A percentile compares a stretch with the other conserved stretches of the same genome.
These are phyloP conservation scores for Pisolithus microcarpus DNA, from an alignment of 768 basidiomycete species.

Conservation along the genomic window DNA sequence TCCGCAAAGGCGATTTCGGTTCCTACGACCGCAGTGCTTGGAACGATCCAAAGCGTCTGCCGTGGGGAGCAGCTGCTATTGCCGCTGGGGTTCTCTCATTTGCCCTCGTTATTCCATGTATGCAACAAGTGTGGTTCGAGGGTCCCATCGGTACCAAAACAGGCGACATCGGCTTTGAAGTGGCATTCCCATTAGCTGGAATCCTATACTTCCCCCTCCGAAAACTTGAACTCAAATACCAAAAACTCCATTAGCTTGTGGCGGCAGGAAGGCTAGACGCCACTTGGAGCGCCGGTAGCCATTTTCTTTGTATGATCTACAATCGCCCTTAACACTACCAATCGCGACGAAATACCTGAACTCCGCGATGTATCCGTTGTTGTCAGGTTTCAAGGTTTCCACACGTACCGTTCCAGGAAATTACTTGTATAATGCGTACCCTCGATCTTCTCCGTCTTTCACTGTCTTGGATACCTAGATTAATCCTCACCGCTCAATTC, in stretches of 20 bases:
- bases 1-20: conserved; percentile 44
- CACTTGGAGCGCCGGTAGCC: too few relatives aligned
- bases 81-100: conserved; percentile 44
- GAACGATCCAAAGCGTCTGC: conserved; percentile 45
- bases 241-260: conserved; percentile 14
- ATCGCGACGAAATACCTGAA: background rate
- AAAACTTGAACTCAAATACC: conserved; percentile 37
- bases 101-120: conserved; percentile 54
- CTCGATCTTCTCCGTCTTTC: too few relatives aligned
- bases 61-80: conserved; percentile 57
- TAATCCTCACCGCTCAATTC: background rate
- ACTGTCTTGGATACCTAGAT: background rate
- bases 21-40: conserved; percentile 47
- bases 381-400: background rate
- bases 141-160: conserved; percentile 59
- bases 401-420: background rate
- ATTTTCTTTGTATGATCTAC: background rate
- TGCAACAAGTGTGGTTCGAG: conserved; percentile 64
- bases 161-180: conserved; percentile 68
- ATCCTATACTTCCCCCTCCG: conserved; percentile 51
- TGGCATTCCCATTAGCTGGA: conserved; percentile 44
- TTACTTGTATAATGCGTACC: background rate
- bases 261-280: background rate
- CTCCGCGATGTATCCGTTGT: background rate
- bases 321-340: background rate